Evolutionary conservation across 1,139 yeast species (phyloP), one percentile per base, ranked within the genome.

Genomic region (Yamadazyma sp.): DNA sequence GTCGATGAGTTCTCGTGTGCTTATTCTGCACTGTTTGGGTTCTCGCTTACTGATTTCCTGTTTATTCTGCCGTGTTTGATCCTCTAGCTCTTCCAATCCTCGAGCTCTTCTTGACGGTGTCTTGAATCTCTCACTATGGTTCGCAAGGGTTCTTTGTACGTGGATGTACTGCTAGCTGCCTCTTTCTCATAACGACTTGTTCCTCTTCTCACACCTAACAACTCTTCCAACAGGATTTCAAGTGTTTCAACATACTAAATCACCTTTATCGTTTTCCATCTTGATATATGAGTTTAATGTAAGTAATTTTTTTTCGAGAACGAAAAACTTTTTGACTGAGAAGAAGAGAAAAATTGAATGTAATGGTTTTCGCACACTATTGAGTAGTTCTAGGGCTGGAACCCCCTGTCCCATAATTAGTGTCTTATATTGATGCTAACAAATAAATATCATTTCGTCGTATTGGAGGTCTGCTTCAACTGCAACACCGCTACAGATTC

Each of bases 251-350:
- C 96, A 75, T 86, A 87, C 97, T 80, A 90, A 85, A 82, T 88
- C 95, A 77, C 98, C 98, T 82, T 88, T 88, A 77, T 92, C 97
- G 98, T 92, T 92, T 85, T 92, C 97, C 98, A 92, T 92, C 68
- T 77, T 88, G 86, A 56, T 61, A 45, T 34, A 35, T 42, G 28
- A 37, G 36, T 41, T 25, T 37, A 63, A 48, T 56, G 47, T 50
- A 41, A n/a, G n/a, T 42, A 34, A 34, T 52, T 54, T 51, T 56
- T 31, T 50, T 53, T 53, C 52, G 50, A 45, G 40, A 37, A 30
- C 34, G 26, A 38, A 35, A 41, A 42, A 40, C 43, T 42, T 42
- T 40, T 32, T 34, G 34, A 31, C n/a, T 29, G 31, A 14, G 31
- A 18, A 26, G 25, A n/a, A 34, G 20, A 34, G 31, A 32, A n/a